Conservation (phyloP, 2,329 filamentous ascomycete species). For the Fusarium euwallaceae region DNA sequence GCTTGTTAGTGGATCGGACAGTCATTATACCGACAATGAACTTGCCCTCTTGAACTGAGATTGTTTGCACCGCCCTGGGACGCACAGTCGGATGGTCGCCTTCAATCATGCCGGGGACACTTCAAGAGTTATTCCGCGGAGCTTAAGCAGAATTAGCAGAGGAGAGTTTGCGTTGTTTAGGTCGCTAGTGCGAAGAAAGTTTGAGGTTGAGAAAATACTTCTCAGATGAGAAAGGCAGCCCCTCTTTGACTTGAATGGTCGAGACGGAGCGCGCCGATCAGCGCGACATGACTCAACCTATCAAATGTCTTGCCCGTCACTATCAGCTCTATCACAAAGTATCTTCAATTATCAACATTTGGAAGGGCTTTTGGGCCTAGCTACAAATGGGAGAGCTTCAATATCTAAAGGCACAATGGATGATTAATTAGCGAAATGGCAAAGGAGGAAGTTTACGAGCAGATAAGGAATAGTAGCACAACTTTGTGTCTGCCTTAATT, state of each 20-base stretch:
- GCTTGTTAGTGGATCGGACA: background rate
- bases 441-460: background rate
- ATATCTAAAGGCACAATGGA: background rate
- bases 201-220: background rate
- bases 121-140: background rate
- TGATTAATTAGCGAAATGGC: accelerated
- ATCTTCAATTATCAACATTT: background rate
- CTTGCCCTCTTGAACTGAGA: background rate
- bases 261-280: background rate
- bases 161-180: background rate
- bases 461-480: background rate
- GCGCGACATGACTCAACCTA: background rate
- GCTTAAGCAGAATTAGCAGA: background rate
- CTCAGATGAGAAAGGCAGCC: background rate
- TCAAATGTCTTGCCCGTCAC: background rate
- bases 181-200: background rate
- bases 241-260: background rate
- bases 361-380: background rate
- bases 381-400: background rate
- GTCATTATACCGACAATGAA: background rate
- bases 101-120: background rate
- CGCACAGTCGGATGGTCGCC: background rate
- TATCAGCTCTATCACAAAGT: background rate
- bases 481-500: background rate
- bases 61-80: background rate